Evolutionary conservation across 495 filamentous ascomycete species (phyloP), one percentile per base, ranked within the genome.

Genomic region (Antarctomyces pellizariae): DNA sequence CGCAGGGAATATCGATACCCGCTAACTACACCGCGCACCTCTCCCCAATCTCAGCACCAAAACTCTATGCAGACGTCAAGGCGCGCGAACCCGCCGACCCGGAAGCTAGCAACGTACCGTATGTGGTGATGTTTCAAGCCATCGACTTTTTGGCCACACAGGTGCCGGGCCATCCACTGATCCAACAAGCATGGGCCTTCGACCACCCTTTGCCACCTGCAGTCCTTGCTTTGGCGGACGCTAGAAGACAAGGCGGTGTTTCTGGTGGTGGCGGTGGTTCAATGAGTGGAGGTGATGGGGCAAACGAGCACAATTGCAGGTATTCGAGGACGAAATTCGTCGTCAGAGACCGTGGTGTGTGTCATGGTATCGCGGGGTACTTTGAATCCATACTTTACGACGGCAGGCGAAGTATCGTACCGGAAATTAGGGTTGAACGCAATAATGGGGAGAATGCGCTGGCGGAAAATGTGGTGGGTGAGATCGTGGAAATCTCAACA

Each of bases 311-410:
- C 49, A 95, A 99, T 45, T 53, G 69, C 5, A 61, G 86, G 8
- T 68, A 67, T 33, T 71, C 74, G 15, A 66, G 67, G n/a, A 39
- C 79, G 28, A 59, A 58, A 1, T 93, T 90, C 47, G 67, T 66
- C 7, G 65, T 64, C 27, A 57, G 54, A 25, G 63, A 72, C 29
- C 59, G 77, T 10, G 83, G 83, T 23, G 74, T 84, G 2, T 73
- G 83, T 28, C 82, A 99, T 46, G 86, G 86, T 2, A 48, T 99
- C 16, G 89, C 67, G 1, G 86, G 89, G 0, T 99, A 91, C 42
- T 99, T 99, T 44, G 86, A 99, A 55, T 73, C 77, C 2, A 73
- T 86, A 20, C 56, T 99, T 18, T 99, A 93, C 39, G 53, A 53
- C 25, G 50, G 51, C 7, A n/a, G n/a, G n/a, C n/a, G n/a, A n/a